phyloP scores from a whole-genome alignment of 495 filamentous ascomycete genomes.

The Friedmanniomyces endolithicus region DNA sequence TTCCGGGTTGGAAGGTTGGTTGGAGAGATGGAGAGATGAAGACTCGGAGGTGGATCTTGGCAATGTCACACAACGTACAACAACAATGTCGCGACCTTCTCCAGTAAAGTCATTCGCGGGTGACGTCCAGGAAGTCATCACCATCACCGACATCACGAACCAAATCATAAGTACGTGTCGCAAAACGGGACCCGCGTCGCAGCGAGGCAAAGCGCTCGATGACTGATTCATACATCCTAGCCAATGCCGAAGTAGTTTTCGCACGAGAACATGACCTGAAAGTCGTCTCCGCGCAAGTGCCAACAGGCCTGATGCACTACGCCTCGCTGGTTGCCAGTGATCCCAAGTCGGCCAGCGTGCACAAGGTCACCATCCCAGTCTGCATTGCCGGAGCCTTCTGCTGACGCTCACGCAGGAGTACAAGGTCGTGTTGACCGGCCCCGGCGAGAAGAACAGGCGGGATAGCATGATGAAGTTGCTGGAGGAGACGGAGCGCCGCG shows the following conservation, averaged over 20 bases:
- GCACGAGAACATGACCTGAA: constrained; percentile 8
- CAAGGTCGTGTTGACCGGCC: constrained; percentile 9
- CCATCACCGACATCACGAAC: constrained; percentile 3
- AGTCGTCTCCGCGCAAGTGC: constrained; percentile 8
- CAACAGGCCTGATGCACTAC: constrained; percentile 2
- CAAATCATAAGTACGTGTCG: constrained; percentile 3
- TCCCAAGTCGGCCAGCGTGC: constrained; percentile 10
- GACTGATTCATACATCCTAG: neutral
- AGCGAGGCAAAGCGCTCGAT: neutral
- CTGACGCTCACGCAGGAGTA: constrained; percentile 1
- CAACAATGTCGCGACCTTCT: too few species aligned
- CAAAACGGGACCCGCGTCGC: neutral
- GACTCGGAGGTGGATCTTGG: too few species aligned
- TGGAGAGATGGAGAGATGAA: too few species aligned
- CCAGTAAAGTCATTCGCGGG: too few species aligned
- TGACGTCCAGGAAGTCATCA: constrained; percentile 1
- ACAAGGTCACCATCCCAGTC: constrained; percentile 3
- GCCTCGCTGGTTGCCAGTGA: constrained; percentile 5
- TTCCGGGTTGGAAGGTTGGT: too few species aligned
- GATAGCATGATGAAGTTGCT: constrained; percentile 10
- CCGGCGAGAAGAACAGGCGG: constrained; percentile 1
- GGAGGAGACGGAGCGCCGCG: constrained; percentile 12
- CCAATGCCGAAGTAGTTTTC: constrained; percentile 15
- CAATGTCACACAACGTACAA: too few species aligned
- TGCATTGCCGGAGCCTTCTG: neutral